A percentile compares a stretch with the other conserved stretches of the same genome.
Conservation (phyloP, 176 grass and related monocot species). For the Carex myosuroides region DNA sequence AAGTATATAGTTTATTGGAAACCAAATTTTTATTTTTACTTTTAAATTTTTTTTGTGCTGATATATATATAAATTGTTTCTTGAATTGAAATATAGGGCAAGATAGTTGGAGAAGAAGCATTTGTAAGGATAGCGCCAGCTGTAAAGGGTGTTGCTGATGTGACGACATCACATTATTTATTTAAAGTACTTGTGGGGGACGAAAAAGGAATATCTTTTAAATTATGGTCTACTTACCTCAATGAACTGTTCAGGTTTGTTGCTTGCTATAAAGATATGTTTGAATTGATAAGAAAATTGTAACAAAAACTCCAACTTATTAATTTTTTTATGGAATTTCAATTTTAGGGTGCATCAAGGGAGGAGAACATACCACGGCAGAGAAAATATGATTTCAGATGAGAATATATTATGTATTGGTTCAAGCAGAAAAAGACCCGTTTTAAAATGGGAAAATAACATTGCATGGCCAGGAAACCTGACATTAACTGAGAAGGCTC, state of each 20-base stretch:
- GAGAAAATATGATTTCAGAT: slow-evolving; percentile 44
- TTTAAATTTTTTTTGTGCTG: neutral
- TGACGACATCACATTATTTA: slow-evolving; percentile 66
- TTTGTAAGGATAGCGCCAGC: slow-evolving; percentile 89
- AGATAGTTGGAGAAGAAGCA: slow-evolving; percentile 79
- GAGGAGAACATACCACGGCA: slow-evolving; percentile 63
- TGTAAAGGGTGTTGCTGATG: slow-evolving; percentile 68
- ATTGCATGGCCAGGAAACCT: slow-evolving; percentile 90
- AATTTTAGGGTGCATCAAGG: slow-evolving; percentile 68
- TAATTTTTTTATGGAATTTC: slow-evolving; percentile 10
- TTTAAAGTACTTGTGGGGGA: slow-evolving; percentile 76
- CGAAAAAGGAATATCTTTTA: slow-evolving; percentile 62
- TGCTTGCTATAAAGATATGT: slow-evolving; percentile 11
- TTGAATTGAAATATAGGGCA: slow-evolving; percentile 56
- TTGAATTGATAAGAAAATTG: slow-evolving; percentile 11
- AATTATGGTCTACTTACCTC: slow-evolving; percentile 72
- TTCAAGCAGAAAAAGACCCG: slow-evolving; percentile 86
- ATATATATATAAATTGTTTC: slow-evolving; percentile 16
- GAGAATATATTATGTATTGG: slow-evolving; percentile 90
- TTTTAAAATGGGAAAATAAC: slow-evolving; percentile 97
- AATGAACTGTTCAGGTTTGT: slow-evolving; percentile 84
- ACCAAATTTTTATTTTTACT: slow-evolving; percentile 1
- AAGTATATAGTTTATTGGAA: slow-evolving; percentile 35
- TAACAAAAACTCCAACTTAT: neutral
- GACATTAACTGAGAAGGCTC: slow-evolving; percentile 76